A percentile compares a stretch with the other conserved stretches of the same genome.
Conservation (phyloP, 148 eudicot genomes). For the Amaranthus cruentus region DNA sequence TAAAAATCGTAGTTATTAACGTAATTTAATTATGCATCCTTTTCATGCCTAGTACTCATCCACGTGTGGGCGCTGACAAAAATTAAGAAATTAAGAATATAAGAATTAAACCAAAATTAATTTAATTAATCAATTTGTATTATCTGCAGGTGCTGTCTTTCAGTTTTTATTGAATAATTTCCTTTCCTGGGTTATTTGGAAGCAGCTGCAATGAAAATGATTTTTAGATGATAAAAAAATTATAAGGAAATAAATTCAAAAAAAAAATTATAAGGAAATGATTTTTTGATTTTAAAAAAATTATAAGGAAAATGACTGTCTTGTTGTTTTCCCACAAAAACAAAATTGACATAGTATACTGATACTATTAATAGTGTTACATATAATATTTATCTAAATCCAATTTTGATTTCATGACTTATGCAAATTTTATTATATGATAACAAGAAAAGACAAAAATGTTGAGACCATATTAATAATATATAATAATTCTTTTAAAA, state of each 20-base stretch:
- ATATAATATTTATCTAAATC: constrained; percentile 8
- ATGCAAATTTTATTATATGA: background rate
- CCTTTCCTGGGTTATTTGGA: background rate
- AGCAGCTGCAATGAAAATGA: constrained; percentile 7
- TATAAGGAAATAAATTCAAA: no score
- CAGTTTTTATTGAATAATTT: no score
- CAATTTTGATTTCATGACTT: constrained; percentile 7
- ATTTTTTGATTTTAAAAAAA: background rate
- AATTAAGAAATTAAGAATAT: background rate
- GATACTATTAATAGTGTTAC: background rate
- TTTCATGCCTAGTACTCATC: constrained; percentile 10
- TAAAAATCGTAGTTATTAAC: background rate
- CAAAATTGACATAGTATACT: background rate
- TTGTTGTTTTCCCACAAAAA: background rate
- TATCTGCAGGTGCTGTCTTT: no score
- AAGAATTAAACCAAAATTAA: no score
- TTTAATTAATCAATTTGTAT: no score
- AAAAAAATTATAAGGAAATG: no score
- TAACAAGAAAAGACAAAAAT: background rate
- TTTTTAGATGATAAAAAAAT: no score
- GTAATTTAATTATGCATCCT: background rate
- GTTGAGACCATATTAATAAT: background rate
- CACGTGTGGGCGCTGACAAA: constrained; percentile 2
- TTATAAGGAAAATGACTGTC: constrained; percentile 1
- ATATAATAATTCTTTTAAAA: background rate